Percentiles rank a stretch among this genome's conserved stretches.
Evolutionary conservation across 2,329 filamentous ascomycete genomes (phyloP).

Genomic region (Calonectria honghensis): DNA sequence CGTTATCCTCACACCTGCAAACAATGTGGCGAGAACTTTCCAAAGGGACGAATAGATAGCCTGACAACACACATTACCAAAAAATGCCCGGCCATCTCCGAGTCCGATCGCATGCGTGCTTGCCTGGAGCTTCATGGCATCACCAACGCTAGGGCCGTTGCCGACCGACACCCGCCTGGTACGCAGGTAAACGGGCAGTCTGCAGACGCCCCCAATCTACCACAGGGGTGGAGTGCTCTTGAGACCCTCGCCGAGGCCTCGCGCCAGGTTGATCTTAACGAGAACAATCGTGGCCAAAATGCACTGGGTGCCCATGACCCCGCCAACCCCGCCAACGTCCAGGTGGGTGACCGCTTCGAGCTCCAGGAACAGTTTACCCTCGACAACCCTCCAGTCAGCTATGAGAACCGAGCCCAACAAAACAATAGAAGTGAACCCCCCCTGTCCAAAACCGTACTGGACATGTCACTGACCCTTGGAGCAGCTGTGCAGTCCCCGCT

Average conservation of each 20-base stretch:
- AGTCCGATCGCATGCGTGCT: conserved; percentile 84
- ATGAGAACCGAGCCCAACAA: conserved; percentile 61
- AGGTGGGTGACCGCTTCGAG: conserved; percentile 66
- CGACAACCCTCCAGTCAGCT: conserved; percentile 72
- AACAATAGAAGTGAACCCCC: conserved; percentile 53
- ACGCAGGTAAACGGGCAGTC: conserved; percentile 56
- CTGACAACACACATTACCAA: conserved; percentile 88
- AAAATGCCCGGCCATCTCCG: conserved; percentile 87
- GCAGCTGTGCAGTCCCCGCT: conserved; percentile 52
- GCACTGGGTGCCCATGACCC: conserved; percentile 58
- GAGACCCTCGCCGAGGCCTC: conserved; percentile 93
- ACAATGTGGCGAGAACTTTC: conserved; percentile 90
- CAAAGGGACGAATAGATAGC: conserved; percentile 91
- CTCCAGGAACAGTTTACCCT: conserved; percentile 76
- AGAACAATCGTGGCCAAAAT: conserved; percentile 74
- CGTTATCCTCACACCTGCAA: conserved; percentile 95
- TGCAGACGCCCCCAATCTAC: conserved; percentile 59
- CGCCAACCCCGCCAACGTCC: conserved; percentile 50
- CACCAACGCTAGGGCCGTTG: conserved; percentile 67
- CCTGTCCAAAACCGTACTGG: neutral
- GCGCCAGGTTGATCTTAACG: conserved; percentile 81
- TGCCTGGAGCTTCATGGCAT: conserved; percentile 83
- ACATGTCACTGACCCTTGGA: conserved; percentile 41
- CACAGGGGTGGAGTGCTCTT: conserved; percentile 84
- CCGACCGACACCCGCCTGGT: conserved; percentile 56